A percentile compares a stretch with the other conserved stretches of the same genome.
phyloP scores from a whole-genome alignment of 495 filamentous ascomycete species.

The Aspergillus mulundensis region DNA sequence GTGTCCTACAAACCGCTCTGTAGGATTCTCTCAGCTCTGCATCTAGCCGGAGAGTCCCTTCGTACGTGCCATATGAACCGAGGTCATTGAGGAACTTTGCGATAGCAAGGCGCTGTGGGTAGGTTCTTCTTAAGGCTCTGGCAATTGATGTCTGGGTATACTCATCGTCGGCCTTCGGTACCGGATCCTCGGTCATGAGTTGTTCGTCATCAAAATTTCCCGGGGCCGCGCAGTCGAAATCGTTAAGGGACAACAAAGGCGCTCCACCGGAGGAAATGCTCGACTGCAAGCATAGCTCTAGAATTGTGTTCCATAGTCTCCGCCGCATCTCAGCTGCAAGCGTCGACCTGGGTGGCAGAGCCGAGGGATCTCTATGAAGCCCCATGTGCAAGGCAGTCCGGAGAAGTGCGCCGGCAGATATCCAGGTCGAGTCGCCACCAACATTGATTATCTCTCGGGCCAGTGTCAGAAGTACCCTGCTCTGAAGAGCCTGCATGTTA shows the following conservation, averaged over 20 bases:
- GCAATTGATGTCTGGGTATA: slow-evolving; percentile 44
- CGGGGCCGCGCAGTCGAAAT: slow-evolving; percentile 54
- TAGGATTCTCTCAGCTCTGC: slow-evolving; percentile 31
- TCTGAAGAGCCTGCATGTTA: slow-evolving; percentile 42
- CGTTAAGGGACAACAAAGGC: slow-evolving; percentile 42
- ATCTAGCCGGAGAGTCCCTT: slow-evolving; percentile 36
- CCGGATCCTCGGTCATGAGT: slow-evolving; percentile 23
- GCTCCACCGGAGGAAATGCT: slow-evolving; percentile 50
- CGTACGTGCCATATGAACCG: slow-evolving; percentile 27
- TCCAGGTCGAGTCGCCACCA: slow-evolving; percentile 52
- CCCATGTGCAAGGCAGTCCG: slow-evolving; percentile 58
- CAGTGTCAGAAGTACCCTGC: slow-evolving; percentile 46
- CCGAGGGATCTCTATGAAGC: slow-evolving; percentile 54
- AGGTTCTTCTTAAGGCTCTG: slow-evolving; percentile 42
- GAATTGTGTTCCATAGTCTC: slow-evolving; percentile 57
- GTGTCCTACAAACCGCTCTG: slow-evolving; percentile 27
- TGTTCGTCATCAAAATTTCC: slow-evolving; percentile 45
- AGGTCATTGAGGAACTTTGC: slow-evolving; percentile 45
- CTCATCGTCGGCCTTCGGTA: slow-evolving; percentile 27
- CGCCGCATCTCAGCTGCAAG: slow-evolving; percentile 53
- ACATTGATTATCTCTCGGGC: slow-evolving; percentile 45
- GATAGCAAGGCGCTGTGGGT: slow-evolving; percentile 45
- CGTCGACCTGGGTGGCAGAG: slow-evolving; percentile 38
- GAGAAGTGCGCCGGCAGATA: slow-evolving; percentile 50
- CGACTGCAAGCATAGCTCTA: slow-evolving; percentile 51